phyloP scores from a whole-genome alignment of 148 eudicot genomes.

The Rhododendron ovatum region DNA sequence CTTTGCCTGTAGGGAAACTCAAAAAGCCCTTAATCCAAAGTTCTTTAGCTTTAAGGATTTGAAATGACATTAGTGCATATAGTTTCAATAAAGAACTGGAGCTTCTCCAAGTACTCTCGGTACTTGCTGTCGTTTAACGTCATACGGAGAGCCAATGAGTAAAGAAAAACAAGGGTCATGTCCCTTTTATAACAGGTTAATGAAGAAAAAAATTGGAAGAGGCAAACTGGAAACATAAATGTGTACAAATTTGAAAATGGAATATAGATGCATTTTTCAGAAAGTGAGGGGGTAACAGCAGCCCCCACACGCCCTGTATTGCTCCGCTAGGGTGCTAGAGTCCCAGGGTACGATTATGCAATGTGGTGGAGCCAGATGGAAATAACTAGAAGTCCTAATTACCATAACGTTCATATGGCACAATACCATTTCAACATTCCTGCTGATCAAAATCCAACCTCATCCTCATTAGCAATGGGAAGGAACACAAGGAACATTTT shows the following conservation, averaged over 20 bases:
- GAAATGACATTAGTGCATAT: not conserved
- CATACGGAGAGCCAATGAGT: not conserved
- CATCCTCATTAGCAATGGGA: not conserved
- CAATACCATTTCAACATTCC: not conserved
- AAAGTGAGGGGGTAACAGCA: not conserved
- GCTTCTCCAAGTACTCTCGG: not conserved
- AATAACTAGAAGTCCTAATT: not conserved
- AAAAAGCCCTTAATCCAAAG: not conserved
- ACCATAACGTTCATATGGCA: not conserved
- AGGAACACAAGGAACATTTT: not conserved
- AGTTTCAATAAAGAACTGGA: not conserved
- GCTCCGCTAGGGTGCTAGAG: not conserved
- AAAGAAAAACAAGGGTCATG: not conserved
- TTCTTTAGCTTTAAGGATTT: not conserved
- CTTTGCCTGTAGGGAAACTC: not conserved
- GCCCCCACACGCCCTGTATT: not conserved
- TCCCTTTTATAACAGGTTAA: not conserved
- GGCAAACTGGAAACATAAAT: not conserved
- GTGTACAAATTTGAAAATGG: not conserved
- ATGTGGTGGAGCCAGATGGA: not conserved
- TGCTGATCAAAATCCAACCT: not conserved
- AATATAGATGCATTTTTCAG: not conserved
- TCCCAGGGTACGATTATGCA: not conserved
- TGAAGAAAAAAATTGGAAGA: not conserved
- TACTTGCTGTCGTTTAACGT: not conserved